Percentiles rank a stretch among this genome's conserved stretches.
phyloP scores from a whole-genome alignment of 768 basidiomycete genomes.

The Leucogyrophana mollusca region DNA sequence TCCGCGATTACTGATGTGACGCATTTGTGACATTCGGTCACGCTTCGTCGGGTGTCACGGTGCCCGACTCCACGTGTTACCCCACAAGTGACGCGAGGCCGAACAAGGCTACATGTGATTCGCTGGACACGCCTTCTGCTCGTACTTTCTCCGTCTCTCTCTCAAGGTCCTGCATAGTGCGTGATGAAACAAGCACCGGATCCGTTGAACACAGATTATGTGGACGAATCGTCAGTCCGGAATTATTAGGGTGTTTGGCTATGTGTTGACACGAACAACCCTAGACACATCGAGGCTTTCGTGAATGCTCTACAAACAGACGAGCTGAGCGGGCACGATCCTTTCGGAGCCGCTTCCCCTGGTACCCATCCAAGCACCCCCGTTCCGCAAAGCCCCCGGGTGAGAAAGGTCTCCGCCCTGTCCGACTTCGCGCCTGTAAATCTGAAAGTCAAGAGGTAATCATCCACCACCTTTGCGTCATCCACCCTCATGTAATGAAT shows the following conservation, averaged over 20 bases:
- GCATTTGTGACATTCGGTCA: too few relatives aligned
- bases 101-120: too few relatives aligned
- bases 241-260: not conserved
- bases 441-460: conserved; percentile 72
- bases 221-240: conserved; percentile 65
- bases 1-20: too few relatives aligned
- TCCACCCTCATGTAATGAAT: conserved; percentile 7
- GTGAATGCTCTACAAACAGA: conserved; percentile 67
- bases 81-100: conserved; percentile 9
- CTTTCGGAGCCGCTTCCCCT: conserved; percentile 20
- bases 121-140: too few relatives aligned
- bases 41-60: too few relatives aligned
- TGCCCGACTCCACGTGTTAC: conserved; percentile 8
- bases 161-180: conserved; percentile 8
- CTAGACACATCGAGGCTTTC: conserved; percentile 70
- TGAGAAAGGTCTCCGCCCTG: conserved; percentile 79
- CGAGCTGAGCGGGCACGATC: conserved; percentile 36
- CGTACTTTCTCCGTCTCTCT: too few relatives aligned
- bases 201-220: conserved; percentile 52
- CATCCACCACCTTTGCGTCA: not conserved
- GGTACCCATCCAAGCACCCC: conserved; percentile 18
- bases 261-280: not conserved
- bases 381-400: conserved; percentile 40
- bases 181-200: conserved; percentile 11
- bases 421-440: conserved; percentile 93